Base-by-base conservation (phyloP, 2,329 filamentous ascomycete genomes). In the Boeremia lycopersici region DNA sequence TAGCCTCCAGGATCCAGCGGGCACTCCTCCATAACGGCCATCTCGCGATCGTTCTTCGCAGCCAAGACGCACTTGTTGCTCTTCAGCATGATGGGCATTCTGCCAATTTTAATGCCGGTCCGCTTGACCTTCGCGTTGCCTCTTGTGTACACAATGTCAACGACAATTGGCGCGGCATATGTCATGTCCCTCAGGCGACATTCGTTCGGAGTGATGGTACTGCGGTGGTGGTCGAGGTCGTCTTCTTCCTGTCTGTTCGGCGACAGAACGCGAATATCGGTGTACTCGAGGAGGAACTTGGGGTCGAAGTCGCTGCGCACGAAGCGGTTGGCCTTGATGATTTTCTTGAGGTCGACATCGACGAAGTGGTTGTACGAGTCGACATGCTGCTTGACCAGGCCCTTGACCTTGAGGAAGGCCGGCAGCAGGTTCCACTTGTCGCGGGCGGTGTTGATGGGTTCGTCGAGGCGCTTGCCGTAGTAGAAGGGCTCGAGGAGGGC, bases 331-430 rank as follows among this genome's bases (percentile, higher is more conserved):
- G 93, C 90, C 72, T 91, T 88, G 63, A 99, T 89, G 65, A 99
- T 99, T 68, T 97, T 93, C 78, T 96, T 96, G 74, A 99, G 87
- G 73, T 98, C 93, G 52, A 96, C 89, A 66, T 99, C 91, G 63
- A 97, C 89, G 68, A 99, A 98, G 78, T 95, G 96, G 78, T 99
- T 97, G 82, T 96, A 99, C 23, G 95, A 98, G 79, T 99, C 96
- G 71, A 96, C 93, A 75, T 97, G 93, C 81, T 98, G 93, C 76
- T 97, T 97, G 48, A 97, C 93, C 53, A 97, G 81, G 53, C 93
- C 93, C 77, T 99, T 99, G 68, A 97, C 93, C 76, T 97, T 97
- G 55, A 99, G 80, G 75, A 99, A 99, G n/a, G 95, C 95, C 0
- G 95, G 96, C 26, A 99, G 79, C 36, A 99, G 82, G 74, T 98